Evolutionary conservation across 805 yeast species (phyloP).

Genomic region (Metschnikowia santaceciliae): DNA sequence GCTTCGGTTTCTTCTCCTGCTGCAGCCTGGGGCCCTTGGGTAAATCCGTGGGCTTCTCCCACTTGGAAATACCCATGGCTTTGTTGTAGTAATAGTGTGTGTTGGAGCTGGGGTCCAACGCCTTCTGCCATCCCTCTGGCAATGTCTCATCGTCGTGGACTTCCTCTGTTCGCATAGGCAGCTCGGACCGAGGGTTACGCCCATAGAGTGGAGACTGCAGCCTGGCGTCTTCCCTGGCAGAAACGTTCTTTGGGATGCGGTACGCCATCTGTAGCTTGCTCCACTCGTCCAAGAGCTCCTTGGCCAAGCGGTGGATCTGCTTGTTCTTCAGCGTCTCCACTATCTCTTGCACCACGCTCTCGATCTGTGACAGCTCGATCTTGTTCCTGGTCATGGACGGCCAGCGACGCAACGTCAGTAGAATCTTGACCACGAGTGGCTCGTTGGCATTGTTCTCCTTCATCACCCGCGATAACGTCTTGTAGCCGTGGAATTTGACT

Average conservation of each 20-base stretch:
- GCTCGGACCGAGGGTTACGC: constrained; percentile 13
- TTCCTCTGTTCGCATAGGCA: constrained; percentile 10
- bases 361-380: constrained; percentile 70
- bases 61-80: constrained; percentile 43
- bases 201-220: constrained; percentile 12
- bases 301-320: constrained; percentile 34
- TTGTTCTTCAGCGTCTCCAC: constrained; percentile 19
- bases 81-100: constrained; percentile 54
- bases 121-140: constrained; percentile 67
- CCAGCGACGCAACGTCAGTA: constrained; percentile 54
- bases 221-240: constrained; percentile 5
- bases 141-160: constrained; percentile 24
- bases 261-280: constrained; percentile 72
- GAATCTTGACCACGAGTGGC: constrained; percentile 43
- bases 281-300: constrained; percentile 62
- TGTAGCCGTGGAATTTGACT: constrained; percentile 82
- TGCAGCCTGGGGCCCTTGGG: constrained; percentile 30
- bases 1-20: constrained; percentile 6
- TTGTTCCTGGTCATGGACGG: constrained; percentile 68
- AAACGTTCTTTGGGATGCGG: constrained; percentile 65
- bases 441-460: constrained; percentile 31
- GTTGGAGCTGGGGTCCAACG: constrained; percentile 44
- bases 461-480: constrained; percentile 63
- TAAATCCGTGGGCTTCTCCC: constrained; percentile 53
- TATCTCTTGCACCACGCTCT: constrained; percentile 51